Evolutionary conservation across 1,284 basidiomycete species (phyloP).

Genomic region (Leccinum pachyderme): DNA sequence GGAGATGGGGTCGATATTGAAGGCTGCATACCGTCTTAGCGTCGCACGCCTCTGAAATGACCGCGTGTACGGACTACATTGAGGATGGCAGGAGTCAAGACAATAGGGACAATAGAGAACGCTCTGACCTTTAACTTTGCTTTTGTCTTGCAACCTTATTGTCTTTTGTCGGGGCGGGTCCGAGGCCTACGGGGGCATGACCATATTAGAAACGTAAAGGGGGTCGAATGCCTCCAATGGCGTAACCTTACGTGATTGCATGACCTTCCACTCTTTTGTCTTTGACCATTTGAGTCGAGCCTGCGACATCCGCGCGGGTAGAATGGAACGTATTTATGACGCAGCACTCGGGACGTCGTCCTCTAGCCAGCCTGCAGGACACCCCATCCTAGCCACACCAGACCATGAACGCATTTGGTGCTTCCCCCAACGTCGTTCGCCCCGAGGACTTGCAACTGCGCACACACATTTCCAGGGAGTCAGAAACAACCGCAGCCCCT

Average conservation of each 20-base stretch:
- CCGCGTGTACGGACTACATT: background rate
- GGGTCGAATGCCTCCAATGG: slow-evolving; percentile 10
- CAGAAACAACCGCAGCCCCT: slow-evolving; percentile 18
- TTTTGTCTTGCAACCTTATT: slow-evolving; percentile 27
- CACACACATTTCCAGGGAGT: slow-evolving; percentile 25
- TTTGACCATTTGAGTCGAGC: slow-evolving; percentile 21
- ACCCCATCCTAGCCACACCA: slow-evolving; percentile 9
- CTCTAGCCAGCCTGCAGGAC: slow-evolving; percentile 14
- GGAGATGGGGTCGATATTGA: slow-evolving; percentile 38
- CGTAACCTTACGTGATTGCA: background rate
- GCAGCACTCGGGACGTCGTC: background rate
- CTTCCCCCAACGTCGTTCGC: slow-evolving; percentile 5
- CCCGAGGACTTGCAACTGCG: slow-evolving; percentile 22
- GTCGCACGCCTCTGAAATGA: slow-evolving; percentile 1
- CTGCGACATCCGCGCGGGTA: slow-evolving; percentile 3
- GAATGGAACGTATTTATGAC: slow-evolving; percentile 28
- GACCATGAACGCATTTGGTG: slow-evolving; percentile 15
- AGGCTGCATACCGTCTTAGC: slow-evolving; percentile 10
- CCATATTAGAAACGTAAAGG: slow-evolving; percentile 6
- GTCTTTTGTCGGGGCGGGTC: slow-evolving; percentile 12
- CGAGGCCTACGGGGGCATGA: background rate
- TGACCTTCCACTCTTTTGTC: slow-evolving; percentile 23
- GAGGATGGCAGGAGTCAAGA: slow-evolving; percentile 7
- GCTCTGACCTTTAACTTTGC: slow-evolving; percentile 7
- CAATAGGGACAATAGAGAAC: slow-evolving; percentile 30